Evolutionary conservation across 345 rosid genomes (phyloP), one percentile per base, ranked within the genome.

Genomic region (Pelargonium nanum): DNA sequence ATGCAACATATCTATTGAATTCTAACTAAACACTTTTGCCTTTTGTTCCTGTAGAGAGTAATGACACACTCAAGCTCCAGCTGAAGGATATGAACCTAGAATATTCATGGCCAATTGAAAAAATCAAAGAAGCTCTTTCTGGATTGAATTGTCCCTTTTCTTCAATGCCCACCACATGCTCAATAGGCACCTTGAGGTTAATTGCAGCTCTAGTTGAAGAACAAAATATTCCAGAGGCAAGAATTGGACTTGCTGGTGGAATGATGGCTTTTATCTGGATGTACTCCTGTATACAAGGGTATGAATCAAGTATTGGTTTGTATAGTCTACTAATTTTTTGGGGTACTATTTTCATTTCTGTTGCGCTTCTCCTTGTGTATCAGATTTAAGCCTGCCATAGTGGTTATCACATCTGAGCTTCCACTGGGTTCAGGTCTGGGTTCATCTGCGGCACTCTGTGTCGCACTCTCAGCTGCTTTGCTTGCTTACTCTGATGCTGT

Each of bases 371-470:
- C 55, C 24, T 61, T 58, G 32, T 65, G 44, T 53, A 9, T 69
- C 78, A 93, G 97, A 65, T 90, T 81, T 59, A 85, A 74, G 65
- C 92, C 99, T 60, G 99, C 84, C 25, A 79, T 78, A 13, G 86
- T 84, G 17, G 58, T 76, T 64, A 74, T 89, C 69, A 80, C 72
- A 59, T 87, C 97, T 7, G 92, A 90, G 51, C 96, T 93, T 64
- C 97, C 99, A 2, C 55, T 85, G 12, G 94, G 99, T 63, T 78
- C 96, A 23, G 95, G 97, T 63, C 86, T 93, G 2, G 99, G 99
- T 62, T 93, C 97, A 60, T 93, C 99, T 32, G 99, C 96, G 57
- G 79, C 97, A 61, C 78, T 78, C 20, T 80, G 83, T 69, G 99
- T 87, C 69, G 77, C 97, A 25, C 83, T 93, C 64, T 69, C 97